Conservation (phyloP, 306 rosid species). For the Elaeagnus macrophylla region DNA sequence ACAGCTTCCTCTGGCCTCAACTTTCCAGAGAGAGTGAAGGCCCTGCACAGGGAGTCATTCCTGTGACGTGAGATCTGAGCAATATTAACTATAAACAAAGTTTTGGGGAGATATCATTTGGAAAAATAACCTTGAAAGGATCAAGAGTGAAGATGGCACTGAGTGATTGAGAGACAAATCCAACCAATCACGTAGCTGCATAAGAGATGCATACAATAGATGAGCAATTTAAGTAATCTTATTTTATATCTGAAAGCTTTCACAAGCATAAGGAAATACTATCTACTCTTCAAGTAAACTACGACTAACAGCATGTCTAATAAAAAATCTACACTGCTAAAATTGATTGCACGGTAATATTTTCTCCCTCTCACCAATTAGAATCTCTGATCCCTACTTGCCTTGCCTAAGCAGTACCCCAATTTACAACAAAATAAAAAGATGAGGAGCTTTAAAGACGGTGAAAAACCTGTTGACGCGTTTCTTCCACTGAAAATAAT, state of each 20-base stretch:
- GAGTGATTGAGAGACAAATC: slow-evolving; percentile 92
- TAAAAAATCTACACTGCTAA: no score
- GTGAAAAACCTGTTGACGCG: slow-evolving; percentile 80
- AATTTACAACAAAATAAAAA: slow-evolving; percentile 1
- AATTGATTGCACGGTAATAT: no score
- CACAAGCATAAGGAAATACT: background rate
- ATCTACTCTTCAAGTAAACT: no score
- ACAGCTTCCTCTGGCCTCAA: slow-evolving; percentile 82
- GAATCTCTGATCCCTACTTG: no score
- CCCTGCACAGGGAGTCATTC: slow-evolving; percentile 37
- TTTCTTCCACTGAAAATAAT: slow-evolving; percentile 78
- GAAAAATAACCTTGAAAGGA: slow-evolving; percentile 78
- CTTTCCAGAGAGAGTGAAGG: slow-evolving; percentile 78
- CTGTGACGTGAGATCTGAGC: no score
- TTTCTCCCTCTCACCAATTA: no score
- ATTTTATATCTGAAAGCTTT: slow-evolving; percentile 1
- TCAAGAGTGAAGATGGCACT: slow-evolving; percentile 89
- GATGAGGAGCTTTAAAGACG: background rate
- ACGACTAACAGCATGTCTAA: no score
- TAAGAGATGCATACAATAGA: slow-evolving; percentile 11
- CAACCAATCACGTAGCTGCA: slow-evolving; percentile 93
- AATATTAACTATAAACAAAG: no score
- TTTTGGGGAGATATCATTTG: no score
- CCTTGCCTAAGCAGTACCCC: no score
- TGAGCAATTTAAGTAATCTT: slow-evolving; percentile 13